Conservation (phyloP, 1,284 basidiomycete genomes). For the Tremellales sp. region DNA sequence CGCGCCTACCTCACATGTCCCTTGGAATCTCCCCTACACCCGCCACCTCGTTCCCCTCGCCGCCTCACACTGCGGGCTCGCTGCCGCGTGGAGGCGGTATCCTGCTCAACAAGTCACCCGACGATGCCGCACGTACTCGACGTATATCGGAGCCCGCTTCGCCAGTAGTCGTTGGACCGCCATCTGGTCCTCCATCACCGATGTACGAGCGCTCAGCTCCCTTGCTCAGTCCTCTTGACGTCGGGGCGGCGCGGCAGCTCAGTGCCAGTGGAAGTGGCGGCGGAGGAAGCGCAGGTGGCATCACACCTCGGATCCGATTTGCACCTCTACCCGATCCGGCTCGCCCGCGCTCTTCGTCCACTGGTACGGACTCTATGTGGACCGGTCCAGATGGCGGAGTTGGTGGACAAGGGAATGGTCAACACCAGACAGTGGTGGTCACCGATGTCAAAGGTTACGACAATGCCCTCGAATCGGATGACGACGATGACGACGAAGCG, state of each 20-base stretch:
- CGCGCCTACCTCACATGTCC: too few species aligned
- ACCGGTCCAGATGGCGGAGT: conserved; percentile 11
- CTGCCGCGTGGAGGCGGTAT: neutral
- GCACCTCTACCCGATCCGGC: conserved; percentile 46
- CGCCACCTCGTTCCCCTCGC: neutral
- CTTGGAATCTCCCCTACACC: neutral
- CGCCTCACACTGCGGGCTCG: neutral
- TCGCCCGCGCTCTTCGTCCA: conserved; percentile 28
- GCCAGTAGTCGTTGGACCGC: neutral
- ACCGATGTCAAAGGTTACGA: conserved; percentile 4
- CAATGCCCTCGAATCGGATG: conserved; percentile 9
- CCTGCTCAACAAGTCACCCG: neutral
- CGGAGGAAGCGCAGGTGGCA: neutral
- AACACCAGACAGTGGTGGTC: conserved; percentile 3
- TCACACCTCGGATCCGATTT: conserved; percentile 33
- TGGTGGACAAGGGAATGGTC: too few species aligned
- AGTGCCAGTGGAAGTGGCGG: neutral
- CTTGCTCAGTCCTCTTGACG: neutral
- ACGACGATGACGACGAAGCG: conserved; percentile 16
- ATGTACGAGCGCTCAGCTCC: neutral
- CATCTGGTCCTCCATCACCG: neutral
- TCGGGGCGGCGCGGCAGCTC: neutral
- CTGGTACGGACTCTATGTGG: conserved; percentile 14
- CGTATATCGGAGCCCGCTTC: neutral
- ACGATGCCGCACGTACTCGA: neutral